Base-by-base conservation (phyloP, 129 eudicot genomes). In the Oenanthe sinensis region DNA sequence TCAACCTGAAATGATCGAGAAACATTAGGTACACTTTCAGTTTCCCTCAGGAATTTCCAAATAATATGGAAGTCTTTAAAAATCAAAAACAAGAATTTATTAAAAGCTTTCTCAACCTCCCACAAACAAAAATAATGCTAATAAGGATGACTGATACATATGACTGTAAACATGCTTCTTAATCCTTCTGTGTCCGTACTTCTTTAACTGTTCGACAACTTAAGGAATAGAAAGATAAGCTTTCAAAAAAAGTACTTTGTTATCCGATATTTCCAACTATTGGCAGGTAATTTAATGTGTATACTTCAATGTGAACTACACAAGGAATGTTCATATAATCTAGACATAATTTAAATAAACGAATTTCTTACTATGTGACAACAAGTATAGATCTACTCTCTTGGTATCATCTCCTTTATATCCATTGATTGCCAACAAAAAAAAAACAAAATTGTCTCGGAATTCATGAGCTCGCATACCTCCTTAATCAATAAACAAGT, bases 1-100 rank as follows among this genome's bases (percentile, higher is more conserved):
- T 36, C 43, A 63, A 71, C 87, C 89, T 86, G 87, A 50, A 49
- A 76, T 36, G 33, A 33, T 43, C 79, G 52, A 8, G 30, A 76
- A 50, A 52, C 19, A 17, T 76, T 14, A 76, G 79, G 42, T 71
- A 17, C 14, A 71, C 69, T 45, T 20, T 0, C 44, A 49, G 42
- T 30, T 30, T 36, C 20, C 60, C 39, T 24, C 42, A 19, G 16
- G 8, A 24, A 76, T 30, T 26, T 2, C 6, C 22, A 22, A 14
- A 48, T 13, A 47, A 48, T 48, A 19, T 12, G 4, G 19, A 48
- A 48, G 52, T 14, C 52, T 48, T 12, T 48, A 1, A 48, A 48
- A 14, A 10, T 0, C 11, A 48, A 48, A 14, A 2, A 48, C 49
- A 46, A 1, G 4, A 9, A 48, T 13, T 12, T 48, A 48, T 48